Evolutionary conservation across 176 grass and related monocot genomes (phyloP), one percentile per base, ranked within the genome.

Genomic region (Carex pumila): DNA sequence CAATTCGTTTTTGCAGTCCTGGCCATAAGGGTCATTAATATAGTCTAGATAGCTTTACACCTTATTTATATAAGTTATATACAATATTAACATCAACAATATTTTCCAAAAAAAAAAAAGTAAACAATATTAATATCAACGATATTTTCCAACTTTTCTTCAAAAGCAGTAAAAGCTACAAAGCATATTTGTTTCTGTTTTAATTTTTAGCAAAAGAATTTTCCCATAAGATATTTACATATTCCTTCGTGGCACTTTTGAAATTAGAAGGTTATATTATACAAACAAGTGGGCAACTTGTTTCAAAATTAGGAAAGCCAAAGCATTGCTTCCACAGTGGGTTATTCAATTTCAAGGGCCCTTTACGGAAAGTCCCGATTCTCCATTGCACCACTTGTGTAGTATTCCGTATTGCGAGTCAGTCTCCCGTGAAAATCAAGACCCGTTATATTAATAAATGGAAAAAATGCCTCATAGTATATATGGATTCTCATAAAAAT

Each of bases 311-410:
- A 34, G 52, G 52, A 78, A 78, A 78, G 73, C 50, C 25, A 18
- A 78, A 78, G 73, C 73, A 56, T 78, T 78, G 52, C 73, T 78
- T 78, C 52, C 52, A n/a, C 73, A 78, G n/a, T 29, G 57, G 73
- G 73, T 78, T 36, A 77, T 32, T 77, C 73, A 77, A 77, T 56
- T 32, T 77, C 73, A 77, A 77, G 72, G 25, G 22, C 50, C 21
- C 73, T 77, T 77, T 77, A 78, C 12, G 73, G 52, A 57, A 77
- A 57, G 14, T 56, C 45, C 1, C 7, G 14, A 18, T 78, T 32
- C 25, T 2, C 25, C 7, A 34, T 30, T 34, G 3, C 50, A 78
- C 22, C 22, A 1, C 0, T 34, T 5, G 5, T 36, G 29, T 32
- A 32, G 6, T 1, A 17, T 32, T 78, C 2, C 25, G 36, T 36